A percentile compares a stretch with the other conserved stretches of the same genome.
phyloP scores from a whole-genome alignment of 1,284 basidiomycete species.

The Sphaerobolus stellatus region DNA sequence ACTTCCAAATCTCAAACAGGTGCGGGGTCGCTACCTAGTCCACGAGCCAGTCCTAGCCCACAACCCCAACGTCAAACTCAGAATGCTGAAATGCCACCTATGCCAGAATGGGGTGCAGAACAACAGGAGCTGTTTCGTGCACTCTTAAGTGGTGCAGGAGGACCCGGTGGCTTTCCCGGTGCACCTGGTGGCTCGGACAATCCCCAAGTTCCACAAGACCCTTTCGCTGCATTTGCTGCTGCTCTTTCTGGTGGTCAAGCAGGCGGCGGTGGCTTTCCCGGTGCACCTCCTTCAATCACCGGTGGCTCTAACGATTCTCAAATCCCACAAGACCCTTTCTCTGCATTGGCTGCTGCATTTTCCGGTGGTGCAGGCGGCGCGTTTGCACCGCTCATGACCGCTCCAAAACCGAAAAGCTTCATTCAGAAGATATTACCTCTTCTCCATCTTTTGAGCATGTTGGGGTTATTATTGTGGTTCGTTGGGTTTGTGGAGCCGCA shows the following conservation, averaged over 20 bases:
- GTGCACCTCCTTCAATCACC: not conserved
- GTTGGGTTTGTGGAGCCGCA: constrained; percentile 63
- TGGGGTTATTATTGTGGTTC: constrained; percentile 63
- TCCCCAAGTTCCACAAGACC: constrained; percentile 11
- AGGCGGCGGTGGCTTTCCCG: constrained; percentile 8
- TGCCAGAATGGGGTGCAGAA: constrained; percentile 61
- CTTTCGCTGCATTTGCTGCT: constrained; percentile 17
- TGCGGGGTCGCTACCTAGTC: no score
- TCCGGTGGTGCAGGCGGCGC: constrained; percentile 9
- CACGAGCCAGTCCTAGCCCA: no score
- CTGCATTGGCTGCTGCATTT: constrained; percentile 17
- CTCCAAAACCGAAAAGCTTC: constrained; percentile 36
- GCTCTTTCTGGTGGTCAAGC: constrained; percentile 12
- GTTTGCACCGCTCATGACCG: constrained; percentile 19
- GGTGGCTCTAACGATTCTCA: not conserved
- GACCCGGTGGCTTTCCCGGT: no score
- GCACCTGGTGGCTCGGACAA: not conserved
- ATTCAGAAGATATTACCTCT: constrained; percentile 63
- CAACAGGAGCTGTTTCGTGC: constrained; percentile 65
- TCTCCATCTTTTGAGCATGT: constrained; percentile 47
- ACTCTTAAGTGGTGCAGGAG: constrained; percentile 44
- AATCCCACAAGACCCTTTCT: constrained; percentile 15
- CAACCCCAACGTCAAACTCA: no score
- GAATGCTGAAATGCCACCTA: no score
- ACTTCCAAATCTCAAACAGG: no score